Base-by-base conservation (phyloP, 345 rosid genomes). In the Gossypium bickii region DNA sequence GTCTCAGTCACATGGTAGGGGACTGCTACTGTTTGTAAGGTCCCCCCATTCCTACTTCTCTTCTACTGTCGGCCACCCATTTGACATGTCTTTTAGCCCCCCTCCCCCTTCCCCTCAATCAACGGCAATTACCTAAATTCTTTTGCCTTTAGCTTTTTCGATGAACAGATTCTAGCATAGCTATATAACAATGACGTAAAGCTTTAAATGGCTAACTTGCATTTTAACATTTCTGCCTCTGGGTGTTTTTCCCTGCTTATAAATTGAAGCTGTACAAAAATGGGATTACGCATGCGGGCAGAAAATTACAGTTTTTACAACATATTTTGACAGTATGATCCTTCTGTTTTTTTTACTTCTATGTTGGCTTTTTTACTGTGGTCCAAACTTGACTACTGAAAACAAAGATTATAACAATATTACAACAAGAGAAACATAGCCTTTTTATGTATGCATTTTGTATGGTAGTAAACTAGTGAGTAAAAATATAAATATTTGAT, bases 381-480 rank as follows among this genome's bases (percentile, higher is more conserved):
- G 88, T 85, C 85, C 90, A 79, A 29, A 71, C 77, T 76, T 78
- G 75, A 76, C 84, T 67, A 72, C 82, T 67, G 70, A 75, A 65
- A 71, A 18, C 12, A 62, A 75, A 77, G 81, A 70, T 60, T 75
- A 81, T 76, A 76, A 84, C 3, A 56, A 57, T 73, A 78, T 77
- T 82, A 83, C 86, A 80, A 75, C 17, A 38, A 57, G 77, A 69
- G 73, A 63, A 80, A 78, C 73, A 73, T 78, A 68, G 77, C 68
- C 79, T 80, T 59, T 84, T 77, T 67, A 65, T 66, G 84, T 87
- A 87, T 84, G 83, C 86, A 81, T 77, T 75, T 78, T 81, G 84
- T 86, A 82, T 85, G 84, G 86, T 76, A 66, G 84, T 81, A 78
- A 83, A 85, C 81, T 34, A 34, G 41, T 34, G 41, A 34, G 41